These are phyloP conservation scores for Hydnomerulius pinastri DNA, from an alignment of 768 basidiomycete genomes.

Conservation along the genomic window DNA sequence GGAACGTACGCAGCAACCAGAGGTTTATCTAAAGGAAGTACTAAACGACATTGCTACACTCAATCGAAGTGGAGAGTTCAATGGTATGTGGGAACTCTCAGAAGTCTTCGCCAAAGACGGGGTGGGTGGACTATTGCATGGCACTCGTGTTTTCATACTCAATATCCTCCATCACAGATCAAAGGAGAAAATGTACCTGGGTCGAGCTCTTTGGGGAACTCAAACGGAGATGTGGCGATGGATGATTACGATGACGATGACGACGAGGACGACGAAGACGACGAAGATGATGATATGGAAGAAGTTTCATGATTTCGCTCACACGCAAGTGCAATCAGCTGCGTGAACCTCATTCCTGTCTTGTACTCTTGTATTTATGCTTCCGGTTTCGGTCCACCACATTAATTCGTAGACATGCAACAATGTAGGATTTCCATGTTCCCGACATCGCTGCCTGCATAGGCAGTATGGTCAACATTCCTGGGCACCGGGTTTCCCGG, in stretches of 20 bases:
- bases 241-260: constrained; percentile 49
- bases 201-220: constrained; percentile 28
- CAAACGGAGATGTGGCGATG: constrained; percentile 27
- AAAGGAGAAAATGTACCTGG: constrained; percentile 49
- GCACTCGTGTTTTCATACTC: constrained; percentile 1
- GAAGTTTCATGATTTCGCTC: constrained; percentile 52
- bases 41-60: constrained; percentile 74
- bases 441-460: too few species aligned
- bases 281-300: constrained; percentile 69
- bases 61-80: constrained; percentile 78
- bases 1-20: constrained; percentile 83
- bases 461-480: too few species aligned
- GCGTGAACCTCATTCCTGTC: neutral
- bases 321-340: neutral
- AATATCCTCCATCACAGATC: constrained; percentile 30
- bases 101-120: constrained; percentile 68
- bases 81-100: constrained; percentile 79
- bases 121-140: constrained; percentile 37
- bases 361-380: neutral
- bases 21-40: constrained; percentile 84
- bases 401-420: neutral
- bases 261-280: constrained; percentile 57
- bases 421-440: constrained; percentile 2
- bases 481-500: too few species aligned
- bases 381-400: neutral